Conservation (phyloP, 495 filamentous ascomycete species). For the Aspergillus haitiensis region DNA sequence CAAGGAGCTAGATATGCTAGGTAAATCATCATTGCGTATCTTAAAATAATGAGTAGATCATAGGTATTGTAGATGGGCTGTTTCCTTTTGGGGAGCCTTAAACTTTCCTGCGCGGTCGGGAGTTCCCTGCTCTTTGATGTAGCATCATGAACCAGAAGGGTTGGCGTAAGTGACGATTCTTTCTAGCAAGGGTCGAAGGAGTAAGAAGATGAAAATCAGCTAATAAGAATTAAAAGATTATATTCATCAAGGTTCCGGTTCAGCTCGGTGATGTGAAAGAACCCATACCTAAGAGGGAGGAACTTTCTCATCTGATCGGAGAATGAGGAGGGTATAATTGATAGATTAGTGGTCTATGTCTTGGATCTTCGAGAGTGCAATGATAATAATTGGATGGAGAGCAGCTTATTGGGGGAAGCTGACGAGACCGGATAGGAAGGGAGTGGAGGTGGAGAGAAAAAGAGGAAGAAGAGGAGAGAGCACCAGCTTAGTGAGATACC, state of each 20-base stretch:
- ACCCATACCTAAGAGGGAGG: background rate
- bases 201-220: background rate
- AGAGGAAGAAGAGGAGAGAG: background rate
- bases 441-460: background rate
- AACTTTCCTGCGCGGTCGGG: conserved; percentile 8
- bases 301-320: conserved; percentile 1
- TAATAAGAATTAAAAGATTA: conserved; percentile 1
- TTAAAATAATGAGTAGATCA: too few relatives aligned
- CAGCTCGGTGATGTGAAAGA: conserved; percentile 19
- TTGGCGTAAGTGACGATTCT: conserved; percentile 5
- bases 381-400: background rate
- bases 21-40: too few relatives aligned
- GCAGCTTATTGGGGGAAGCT: background rate
- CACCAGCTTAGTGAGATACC: background rate
- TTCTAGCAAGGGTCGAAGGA: conserved; percentile 3
- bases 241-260: conserved; percentile 3
- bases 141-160: conserved; percentile 1
- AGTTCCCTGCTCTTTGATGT: conserved; percentile 14
- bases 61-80: background rate
- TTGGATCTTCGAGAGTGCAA: background rate
- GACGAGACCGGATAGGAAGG: background rate
- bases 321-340: background rate
- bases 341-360: background rate
- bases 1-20: too few relatives aligned
- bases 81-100: conserved; percentile 5